Percentiles rank a stretch among this genome's conserved stretches.
Conservation (phyloP, 2,329 filamentous ascomycete species). For the Raffaelea ambrosiae region DNA sequence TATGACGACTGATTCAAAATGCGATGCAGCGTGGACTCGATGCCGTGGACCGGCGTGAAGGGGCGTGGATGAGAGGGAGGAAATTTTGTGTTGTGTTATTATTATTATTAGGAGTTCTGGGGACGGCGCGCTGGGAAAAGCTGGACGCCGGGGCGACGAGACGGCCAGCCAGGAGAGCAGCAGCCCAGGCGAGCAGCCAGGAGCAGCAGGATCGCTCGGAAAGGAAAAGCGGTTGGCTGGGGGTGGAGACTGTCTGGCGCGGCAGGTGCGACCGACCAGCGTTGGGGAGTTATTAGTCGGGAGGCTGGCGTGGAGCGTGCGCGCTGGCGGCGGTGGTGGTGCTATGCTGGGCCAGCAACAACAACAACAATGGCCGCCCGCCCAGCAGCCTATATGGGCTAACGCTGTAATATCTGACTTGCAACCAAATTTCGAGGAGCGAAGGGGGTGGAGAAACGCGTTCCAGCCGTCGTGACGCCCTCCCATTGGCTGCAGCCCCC, state of each 20-base stretch:
- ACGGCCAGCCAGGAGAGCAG: no score
- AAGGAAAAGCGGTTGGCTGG: constrained; percentile 5
- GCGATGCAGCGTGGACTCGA: neutral
- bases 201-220: constrained; percentile 2
- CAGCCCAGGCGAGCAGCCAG: no score
- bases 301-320: no score
- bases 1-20: no score
- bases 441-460: neutral
- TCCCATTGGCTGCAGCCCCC: neutral
- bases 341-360: no score
- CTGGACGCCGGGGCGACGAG: constrained; percentile 14
- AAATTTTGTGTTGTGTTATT: constrained; percentile 14
- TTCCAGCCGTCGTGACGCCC: neutral
- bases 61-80: constrained; percentile 3
- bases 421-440: no score
- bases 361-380: no score
- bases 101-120: neutral
- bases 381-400: no score
- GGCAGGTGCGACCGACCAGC: no score
- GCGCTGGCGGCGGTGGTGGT: no score
- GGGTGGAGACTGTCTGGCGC: neutral
- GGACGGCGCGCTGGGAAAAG: constrained; percentile 9
- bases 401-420: no score
- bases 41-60: constrained; percentile 8
- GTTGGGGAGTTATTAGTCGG: no score